Base-by-base conservation (phyloP, 225 moss, liverwort and hornwort species). In the Climacium dendroides region DNA sequence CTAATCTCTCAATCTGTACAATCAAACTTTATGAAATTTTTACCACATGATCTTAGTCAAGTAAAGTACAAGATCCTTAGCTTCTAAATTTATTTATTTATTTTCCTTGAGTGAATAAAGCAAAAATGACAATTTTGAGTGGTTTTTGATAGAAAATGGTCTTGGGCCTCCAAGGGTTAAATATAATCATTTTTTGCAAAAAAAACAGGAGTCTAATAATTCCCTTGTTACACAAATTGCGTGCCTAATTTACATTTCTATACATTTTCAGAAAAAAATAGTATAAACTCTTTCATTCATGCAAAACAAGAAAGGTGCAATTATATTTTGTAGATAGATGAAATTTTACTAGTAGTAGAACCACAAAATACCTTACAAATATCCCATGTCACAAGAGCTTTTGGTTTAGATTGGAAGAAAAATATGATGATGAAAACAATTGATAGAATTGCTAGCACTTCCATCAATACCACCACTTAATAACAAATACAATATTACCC, bases 181-280 rank as follows among this genome's bases (percentile, higher is more conserved):
- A 24, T 70, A 14, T 8, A 15, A 0, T 70, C 13, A 9, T 15
- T 25, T 24, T 37, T 39, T 69, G 7, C 22, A 1, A 20, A 70
- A 70, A 8, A 13, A 39, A 13, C 15, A 4, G 13, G 5, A 28
- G 0, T 26, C 24, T 8, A 71, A 71, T 43, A 26, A 71, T 43
- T 15, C 9, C 3, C 8, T 26, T 9, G 0, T 11, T n/a, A n/a
- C 1, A n/a, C 4, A 66, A n/a, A 20, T 66, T 25, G 14, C 1
- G 0, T 13, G 9, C 13, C 43, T 71, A 71, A 43, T 15, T 71
- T 43, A 3, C 5, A 71, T 26, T 39, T 71, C 16, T 71, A 71
- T 24, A 1, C 9, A 28, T 43, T 43, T 25, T 26, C 9, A 25
- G 2, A 41, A 41, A 8, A 26, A 65, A 70, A 26, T 5, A 16